A percentile compares a stretch with the other conserved stretches of the same genome.
These are phyloP conservation scores for Apiotrichum montevideense DNA, from an alignment of 1,284 basidiomycete species.

Conservation along the genomic window DNA sequence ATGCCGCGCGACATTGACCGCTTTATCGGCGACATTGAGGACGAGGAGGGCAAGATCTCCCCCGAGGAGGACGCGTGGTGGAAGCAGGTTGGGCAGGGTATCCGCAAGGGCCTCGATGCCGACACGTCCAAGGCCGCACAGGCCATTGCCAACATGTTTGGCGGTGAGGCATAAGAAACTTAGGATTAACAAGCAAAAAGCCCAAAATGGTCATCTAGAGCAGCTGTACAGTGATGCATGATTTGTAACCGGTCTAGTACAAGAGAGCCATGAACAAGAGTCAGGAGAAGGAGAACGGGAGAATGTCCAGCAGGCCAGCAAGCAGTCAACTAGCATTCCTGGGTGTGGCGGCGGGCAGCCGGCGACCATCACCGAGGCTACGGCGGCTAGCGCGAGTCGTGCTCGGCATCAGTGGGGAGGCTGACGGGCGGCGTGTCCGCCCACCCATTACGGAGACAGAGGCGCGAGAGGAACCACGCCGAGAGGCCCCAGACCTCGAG, in stretches of 20 bases:
- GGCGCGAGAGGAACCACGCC: constrained; percentile 38
- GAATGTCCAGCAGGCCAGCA: too few relatives aligned
- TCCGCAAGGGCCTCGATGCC: constrained; percentile 2
- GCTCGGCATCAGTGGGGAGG: constrained; percentile 6
- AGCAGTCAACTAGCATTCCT: too few relatives aligned
- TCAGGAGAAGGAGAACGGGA: too few relatives aligned
- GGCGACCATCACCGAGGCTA: too few relatives aligned
- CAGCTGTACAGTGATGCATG: too few relatives aligned
- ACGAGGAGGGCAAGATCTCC: constrained; percentile 21
- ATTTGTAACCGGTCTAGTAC: too few relatives aligned
- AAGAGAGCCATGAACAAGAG: too few relatives aligned
- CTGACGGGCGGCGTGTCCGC: constrained; percentile 16
- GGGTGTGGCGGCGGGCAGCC: too few relatives aligned
- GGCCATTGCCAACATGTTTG: background rate
- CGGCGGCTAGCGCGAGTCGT: background rate
- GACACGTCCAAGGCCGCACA: background rate
- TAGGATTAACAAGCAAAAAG: too few relatives aligned
- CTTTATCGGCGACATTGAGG: constrained; percentile 32
- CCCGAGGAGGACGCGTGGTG: constrained; percentile 14
- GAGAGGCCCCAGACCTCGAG: constrained; percentile 43
- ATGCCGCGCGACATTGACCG: constrained; percentile 25
- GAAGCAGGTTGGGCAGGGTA: constrained; percentile 5
- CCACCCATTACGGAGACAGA: constrained; percentile 33
- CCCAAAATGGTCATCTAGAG: too few relatives aligned
- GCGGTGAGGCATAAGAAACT: background rate